Percentiles rank a stretch among this genome's conserved stretches.
These are phyloP conservation scores for slime mould (Dictyostelium discoideum) DNA, from an alignment of 78 protist genomes.

Conservation along the genomic window DNA sequence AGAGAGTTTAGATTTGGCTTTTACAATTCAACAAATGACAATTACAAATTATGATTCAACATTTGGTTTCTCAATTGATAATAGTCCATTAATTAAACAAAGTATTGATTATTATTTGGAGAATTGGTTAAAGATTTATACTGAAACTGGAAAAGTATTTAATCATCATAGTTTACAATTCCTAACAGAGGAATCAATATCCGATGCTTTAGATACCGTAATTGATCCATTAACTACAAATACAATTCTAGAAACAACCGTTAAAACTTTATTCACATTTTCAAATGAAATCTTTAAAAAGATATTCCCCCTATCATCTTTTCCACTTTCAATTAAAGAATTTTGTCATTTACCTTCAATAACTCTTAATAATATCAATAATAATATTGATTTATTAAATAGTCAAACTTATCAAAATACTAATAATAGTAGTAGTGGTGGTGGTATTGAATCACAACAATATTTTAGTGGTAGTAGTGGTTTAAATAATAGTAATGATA, in stretches of 20 bases:
- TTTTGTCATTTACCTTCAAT: background rate
- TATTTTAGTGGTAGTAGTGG: background rate
- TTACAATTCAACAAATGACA: slow-evolving; percentile 38
- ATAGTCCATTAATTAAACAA: slow-evolving; percentile 35
- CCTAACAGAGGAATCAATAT: slow-evolving; percentile 45
- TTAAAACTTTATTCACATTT: background rate
- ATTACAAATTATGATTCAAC: slow-evolving; percentile 38
- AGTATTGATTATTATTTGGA: slow-evolving; percentile 30
- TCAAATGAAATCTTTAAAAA: slow-evolving; percentile 4
- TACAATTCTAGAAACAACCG: slow-evolving; percentile 17
- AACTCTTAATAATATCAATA: background rate
- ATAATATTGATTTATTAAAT: background rate
- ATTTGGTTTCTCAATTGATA: slow-evolving; percentile 53
- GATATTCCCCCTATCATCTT: background rate
- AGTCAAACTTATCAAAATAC: background rate
- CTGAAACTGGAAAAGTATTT: slow-evolving; percentile 22
- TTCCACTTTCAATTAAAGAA: slow-evolving; percentile 10
- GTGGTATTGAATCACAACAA: background rate
- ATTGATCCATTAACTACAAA: slow-evolving; percentile 27
- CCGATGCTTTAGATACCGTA: slow-evolving; percentile 29
- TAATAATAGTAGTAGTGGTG: background rate
- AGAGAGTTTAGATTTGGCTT: slow-evolving; percentile 51
- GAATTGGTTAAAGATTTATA: slow-evolving; percentile 21
- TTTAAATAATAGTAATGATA: slow-evolving; percentile 23
- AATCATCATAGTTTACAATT: background rate